Percentiles rank a stretch among this genome's conserved stretches.
These are phyloP conservation scores for Rhizophora apiculata DNA, from an alignment of 345 rosid species.

Conservation along the genomic window DNA sequence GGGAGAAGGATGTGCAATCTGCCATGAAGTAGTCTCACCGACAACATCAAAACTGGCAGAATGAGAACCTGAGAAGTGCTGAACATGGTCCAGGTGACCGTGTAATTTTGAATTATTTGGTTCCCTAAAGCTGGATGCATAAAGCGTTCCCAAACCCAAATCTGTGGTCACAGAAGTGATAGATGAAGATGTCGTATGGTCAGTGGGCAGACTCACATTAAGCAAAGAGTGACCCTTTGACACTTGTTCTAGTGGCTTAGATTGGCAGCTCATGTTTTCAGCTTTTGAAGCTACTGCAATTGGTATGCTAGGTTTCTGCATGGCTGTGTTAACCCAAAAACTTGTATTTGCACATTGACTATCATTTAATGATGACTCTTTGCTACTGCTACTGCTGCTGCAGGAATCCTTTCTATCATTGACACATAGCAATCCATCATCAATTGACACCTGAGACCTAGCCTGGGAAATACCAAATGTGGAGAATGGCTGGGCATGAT, in stretches of 20 bases:
- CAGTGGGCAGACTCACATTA: conserved; percentile 14
- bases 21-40: conserved; percentile 27
- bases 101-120: conserved; percentile 25
- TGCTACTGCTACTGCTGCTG: neutral
- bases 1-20: conserved; percentile 23
- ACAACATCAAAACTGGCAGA: conserved; percentile 19
- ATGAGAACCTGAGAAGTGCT: conserved; percentile 19
- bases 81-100: conserved; percentile 24
- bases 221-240: conserved; percentile 22
- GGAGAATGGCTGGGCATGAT: conserved; percentile 40
- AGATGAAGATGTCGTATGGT: conserved; percentile 22
- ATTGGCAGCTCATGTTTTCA: conserved; percentile 20
- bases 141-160: conserved; percentile 51
- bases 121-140: conserved; percentile 37
- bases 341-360: conserved; percentile 9
- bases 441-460: conserved; percentile 29
- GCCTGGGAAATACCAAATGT: conserved; percentile 27
- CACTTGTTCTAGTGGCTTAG: conserved; percentile 20
- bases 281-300: conserved; percentile 15
- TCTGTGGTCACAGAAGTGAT: conserved; percentile 49
- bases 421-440: conserved; percentile 11
- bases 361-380: conserved; percentile 3
- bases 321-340: conserved; percentile 4
- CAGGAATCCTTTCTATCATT: conserved; percentile 18
- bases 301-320: conserved; percentile 13